These are phyloP conservation scores for Salvia rosmarinus DNA, from an alignment of 257 asterid species.

Conservation along the genomic window DNA sequence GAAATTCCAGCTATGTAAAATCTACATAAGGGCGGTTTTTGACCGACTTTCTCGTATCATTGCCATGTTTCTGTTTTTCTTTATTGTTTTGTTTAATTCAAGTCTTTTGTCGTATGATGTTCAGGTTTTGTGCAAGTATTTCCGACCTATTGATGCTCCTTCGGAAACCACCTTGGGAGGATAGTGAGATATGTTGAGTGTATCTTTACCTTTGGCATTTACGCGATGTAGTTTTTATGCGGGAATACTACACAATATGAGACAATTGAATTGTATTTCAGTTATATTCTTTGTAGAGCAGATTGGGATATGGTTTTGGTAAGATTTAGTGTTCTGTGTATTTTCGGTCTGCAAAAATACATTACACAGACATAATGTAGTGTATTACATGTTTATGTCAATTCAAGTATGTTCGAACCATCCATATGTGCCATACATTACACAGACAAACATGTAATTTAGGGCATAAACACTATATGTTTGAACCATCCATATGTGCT, in stretches of 20 bases:
- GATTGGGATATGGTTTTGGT: conserved; percentile 25
- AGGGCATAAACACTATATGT: too few species aligned
- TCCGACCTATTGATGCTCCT: conserved; percentile 1
- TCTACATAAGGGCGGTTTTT: neutral
- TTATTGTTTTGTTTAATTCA: neutral
- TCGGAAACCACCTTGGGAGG: conserved; percentile 21
- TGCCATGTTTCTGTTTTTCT: neutral
- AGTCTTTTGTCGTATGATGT: neutral
- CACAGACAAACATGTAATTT: too few species aligned
- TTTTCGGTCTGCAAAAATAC: conserved; percentile 5
- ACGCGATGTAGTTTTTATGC: conserved; percentile 15
- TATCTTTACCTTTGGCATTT: conserved; percentile 28
- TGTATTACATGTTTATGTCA: too few species aligned
- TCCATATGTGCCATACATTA: too few species aligned
- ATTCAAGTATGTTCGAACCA: too few species aligned
- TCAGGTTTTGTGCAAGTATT: conserved; percentile 33
- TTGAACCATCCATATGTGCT: too few species aligned
- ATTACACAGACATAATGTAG: too few species aligned
- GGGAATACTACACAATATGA: conserved; percentile 25
- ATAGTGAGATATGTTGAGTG: conserved; percentile 29
- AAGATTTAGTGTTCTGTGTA: neutral
- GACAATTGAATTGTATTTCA: conserved; percentile 25
- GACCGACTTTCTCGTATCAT: neutral
- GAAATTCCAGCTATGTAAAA: neutral
- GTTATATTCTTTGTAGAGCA: conserved; percentile 41